phyloP scores from a whole-genome alignment of 352 stramenopile genomes.

The Globisporangium ultimum region DNA sequence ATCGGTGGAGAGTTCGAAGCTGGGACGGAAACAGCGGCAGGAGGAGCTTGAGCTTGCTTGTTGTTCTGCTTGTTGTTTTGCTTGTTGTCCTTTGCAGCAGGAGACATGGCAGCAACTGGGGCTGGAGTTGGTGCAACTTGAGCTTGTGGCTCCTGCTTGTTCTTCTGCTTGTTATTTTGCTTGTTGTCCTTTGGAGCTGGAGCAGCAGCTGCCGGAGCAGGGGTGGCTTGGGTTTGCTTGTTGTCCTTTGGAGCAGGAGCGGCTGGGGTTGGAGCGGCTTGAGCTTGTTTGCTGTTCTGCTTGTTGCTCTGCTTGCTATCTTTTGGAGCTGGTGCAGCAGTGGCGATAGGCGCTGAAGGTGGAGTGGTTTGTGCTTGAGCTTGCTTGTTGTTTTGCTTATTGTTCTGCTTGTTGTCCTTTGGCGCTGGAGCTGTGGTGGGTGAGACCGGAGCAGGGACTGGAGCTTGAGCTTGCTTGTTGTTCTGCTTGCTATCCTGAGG shows the following conservation, averaged over 20 bases:
- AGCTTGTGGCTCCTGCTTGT: background rate
- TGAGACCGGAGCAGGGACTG: background rate
- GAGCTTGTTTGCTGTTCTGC: constrained; percentile 7
- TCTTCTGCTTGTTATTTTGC: constrained; percentile 7
- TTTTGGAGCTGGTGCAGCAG: background rate
- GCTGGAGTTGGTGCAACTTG: background rate
- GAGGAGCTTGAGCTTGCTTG: background rate
- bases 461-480: constrained; percentile 4
- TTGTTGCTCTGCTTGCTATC: constrained; percentile 1
- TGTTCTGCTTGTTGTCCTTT: constrained; percentile 8
- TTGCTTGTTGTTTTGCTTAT: constrained; percentile 4
- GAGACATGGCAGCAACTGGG: background rate
- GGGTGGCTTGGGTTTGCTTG: constrained; percentile 1
- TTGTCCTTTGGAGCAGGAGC: constrained; percentile 1
- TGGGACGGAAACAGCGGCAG: background rate
- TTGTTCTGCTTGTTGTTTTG: constrained; percentile 2
- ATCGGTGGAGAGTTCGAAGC: background rate
- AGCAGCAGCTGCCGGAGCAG: background rate
- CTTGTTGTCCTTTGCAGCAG: constrained; percentile 6
- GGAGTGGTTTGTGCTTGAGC: background rate
- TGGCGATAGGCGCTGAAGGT: background rate
- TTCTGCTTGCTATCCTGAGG: background rate
- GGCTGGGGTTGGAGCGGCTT: background rate
- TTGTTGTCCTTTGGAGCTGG: constrained; percentile 3
- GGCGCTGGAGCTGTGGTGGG: background rate